phyloP scores from a whole-genome alignment of 306 rosid genomes.

The Echinosophora koreensis region DNA sequence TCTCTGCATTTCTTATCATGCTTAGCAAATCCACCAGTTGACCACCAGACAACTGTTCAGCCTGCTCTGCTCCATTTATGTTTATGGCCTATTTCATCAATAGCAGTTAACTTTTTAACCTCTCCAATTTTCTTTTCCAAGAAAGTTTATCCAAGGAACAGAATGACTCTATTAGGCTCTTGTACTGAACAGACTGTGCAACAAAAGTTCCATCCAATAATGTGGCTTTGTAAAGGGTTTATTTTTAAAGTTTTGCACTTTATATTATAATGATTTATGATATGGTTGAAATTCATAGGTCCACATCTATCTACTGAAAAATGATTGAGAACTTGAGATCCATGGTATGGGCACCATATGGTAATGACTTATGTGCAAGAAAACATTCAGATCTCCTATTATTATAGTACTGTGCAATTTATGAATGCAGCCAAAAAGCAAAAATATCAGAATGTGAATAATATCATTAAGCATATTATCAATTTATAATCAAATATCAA shows the following conservation, averaged over 20 bases:
- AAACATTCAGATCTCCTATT: slow-evolving; percentile 5
- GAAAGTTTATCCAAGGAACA: slow-evolving; percentile 14
- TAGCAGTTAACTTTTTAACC: neutral
- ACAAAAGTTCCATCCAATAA: neutral
- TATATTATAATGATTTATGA: neutral
- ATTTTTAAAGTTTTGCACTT: neutral
- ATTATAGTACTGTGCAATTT: neutral
- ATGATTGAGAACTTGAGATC: slow-evolving; percentile 28
- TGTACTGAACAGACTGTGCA: slow-evolving; percentile 4
- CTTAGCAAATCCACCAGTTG: slow-evolving; percentile 75
- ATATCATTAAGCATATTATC: neutral
- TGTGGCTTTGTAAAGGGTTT: slow-evolving; percentile 23
- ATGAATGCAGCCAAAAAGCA: slow-evolving; percentile 1
- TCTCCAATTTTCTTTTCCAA: slow-evolving; percentile 20
- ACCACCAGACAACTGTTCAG: slow-evolving; percentile 54
- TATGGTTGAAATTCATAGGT: neutral
- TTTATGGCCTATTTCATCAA: slow-evolving; percentile 56
- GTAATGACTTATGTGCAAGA: slow-evolving; percentile 31
- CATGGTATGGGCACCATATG: neutral
- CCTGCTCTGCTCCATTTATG: slow-evolving; percentile 52
- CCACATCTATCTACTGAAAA: neutral
- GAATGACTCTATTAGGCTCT: slow-evolving; percentile 3
- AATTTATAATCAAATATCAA: slow-evolving; percentile 13
- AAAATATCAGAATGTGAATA: neutral
- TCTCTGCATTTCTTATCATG: slow-evolving; percentile 86